Conservation (phyloP, 305 asterid species). For the Fraxinus baroniana region DNA sequence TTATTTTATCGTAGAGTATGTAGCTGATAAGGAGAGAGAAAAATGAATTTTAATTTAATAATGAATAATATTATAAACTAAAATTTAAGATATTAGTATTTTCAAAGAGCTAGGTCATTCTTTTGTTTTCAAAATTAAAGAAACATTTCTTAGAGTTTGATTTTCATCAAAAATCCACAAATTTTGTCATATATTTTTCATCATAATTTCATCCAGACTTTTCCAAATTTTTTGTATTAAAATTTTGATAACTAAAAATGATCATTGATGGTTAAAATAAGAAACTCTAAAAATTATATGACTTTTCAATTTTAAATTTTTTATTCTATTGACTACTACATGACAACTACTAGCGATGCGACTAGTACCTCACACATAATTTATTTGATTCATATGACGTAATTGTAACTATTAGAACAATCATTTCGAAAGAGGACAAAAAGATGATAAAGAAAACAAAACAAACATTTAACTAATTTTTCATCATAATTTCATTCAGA, state of each 20-base stretch:
- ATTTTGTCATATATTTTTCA: too few relatives aligned
- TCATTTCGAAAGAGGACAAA: background rate
- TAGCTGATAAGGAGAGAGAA: too few relatives aligned
- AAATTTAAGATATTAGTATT: background rate
- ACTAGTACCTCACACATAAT: background rate
- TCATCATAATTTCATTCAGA: too few relatives aligned
- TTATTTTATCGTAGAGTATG: too few relatives aligned
- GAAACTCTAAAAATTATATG: background rate
- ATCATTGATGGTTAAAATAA: background rate
- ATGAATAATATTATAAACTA: background rate
- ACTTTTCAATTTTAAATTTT: too few relatives aligned
- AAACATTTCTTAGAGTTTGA: background rate
- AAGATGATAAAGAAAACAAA: background rate
- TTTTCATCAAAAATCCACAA: background rate
- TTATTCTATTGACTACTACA: too few relatives aligned
- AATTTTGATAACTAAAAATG: background rate
- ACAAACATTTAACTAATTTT: background rate
- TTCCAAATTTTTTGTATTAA: background rate
- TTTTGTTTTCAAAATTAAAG: background rate
- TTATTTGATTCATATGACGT: background rate
- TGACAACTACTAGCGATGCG: background rate
- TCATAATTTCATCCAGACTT: too few relatives aligned
- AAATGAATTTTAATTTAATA: too few relatives aligned
- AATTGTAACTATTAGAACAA: background rate
- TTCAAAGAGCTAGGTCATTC: background rate